Evolutionary conservation across 148 eudicot species (phyloP), one percentile per base, ranked within the genome.

Genomic region (Chenopodium quinoa): DNA sequence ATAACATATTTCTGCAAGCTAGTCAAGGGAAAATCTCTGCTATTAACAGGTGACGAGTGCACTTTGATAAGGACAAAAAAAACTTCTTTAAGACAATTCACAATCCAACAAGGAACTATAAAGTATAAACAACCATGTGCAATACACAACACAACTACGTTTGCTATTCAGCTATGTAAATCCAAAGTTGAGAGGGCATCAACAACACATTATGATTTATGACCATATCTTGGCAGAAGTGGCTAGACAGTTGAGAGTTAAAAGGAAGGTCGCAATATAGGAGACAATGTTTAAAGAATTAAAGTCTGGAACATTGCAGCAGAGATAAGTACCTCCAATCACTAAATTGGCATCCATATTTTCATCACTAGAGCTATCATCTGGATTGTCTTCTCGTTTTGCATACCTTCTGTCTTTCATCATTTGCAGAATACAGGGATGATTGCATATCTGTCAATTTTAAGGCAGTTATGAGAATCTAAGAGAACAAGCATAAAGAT

Each of bases 371-470:
- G 92, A 93, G 85, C 92, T 84, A 78, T 91, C 93, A 78, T 92
- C 97, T 66, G 87, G 92, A 79, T 54, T 71, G 71, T 90, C 93
- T 82, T 89, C 99, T 44, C 83, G 88, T 83, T 90, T 92, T 64
- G 78, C 86, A 47, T 79, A 83, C 75, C 86, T 91, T 86, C 86
- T 91, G 40, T 92, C 92, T 91, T 90, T 92, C 93, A 91, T 91
- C 84, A 92, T 66, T 82, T 88, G 92, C 90, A 96, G 80, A 84
- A 96, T 86, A 85, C 99, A 90, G 67, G 99, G 99, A 86, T 96
- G 99, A 85, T 96, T 96, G 91, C 97, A 96, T 86, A 96, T 94
- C 99, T 96, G 79, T 71, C 32, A 76, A 82, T 67, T 75, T 29
- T 44, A 80, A 71, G 74, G 60, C 50, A 84, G 20, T 58, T 37